Conservation (phyloP, 805 yeast genomes). For the Zygotorulaspora florentina region DNA sequence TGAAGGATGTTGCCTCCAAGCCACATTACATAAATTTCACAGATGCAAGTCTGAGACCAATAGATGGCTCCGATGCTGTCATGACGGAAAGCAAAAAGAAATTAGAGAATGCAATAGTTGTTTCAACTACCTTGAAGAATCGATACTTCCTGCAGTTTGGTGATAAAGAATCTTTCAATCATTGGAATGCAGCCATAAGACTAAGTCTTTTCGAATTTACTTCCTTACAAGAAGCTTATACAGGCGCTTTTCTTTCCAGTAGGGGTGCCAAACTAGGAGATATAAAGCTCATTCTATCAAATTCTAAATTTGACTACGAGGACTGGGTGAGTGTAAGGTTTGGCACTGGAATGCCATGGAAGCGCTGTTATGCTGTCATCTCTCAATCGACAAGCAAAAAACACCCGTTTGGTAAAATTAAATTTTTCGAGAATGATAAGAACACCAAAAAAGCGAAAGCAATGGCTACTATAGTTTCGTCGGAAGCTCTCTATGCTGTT, state of each 20-base stretch:
- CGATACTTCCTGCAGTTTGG: conserved; percentile 78
- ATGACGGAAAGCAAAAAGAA: conserved; percentile 46
- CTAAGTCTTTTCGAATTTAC: conserved; percentile 76
- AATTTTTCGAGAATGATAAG: conserved; percentile 81
- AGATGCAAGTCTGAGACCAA: conserved; percentile 80
- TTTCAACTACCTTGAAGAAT: conserved; percentile 89
- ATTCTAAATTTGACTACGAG: conserved; percentile 79
- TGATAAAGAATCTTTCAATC: conserved; percentile 55
- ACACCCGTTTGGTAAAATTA: conserved; percentile 55
- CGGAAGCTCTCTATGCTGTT: conserved; percentile 77
- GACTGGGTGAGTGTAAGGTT: conserved; percentile 95
- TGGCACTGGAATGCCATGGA: conserved; percentile 98
- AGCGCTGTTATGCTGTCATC: conserved; percentile 84
- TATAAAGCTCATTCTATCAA: conserved; percentile 78
- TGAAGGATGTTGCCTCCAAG: conserved; percentile 57
- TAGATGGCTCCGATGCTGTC: conserved; percentile 57
- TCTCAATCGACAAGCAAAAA: conserved; percentile 55
- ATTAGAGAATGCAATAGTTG: conserved; percentile 73
- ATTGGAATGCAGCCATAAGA: conserved; percentile 83
- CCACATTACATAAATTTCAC: conserved; percentile 89
- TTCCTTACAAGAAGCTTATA: conserved; percentile 88
- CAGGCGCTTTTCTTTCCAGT: conserved; percentile 91
- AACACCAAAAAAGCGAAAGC: conserved; percentile 61
- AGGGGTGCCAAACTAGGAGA: conserved; percentile 85
- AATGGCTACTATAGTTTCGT: conserved; percentile 72